Base-by-base conservation (phyloP, 2,329 filamentous ascomycete species). In the Cladophialophora psammophila region DNA sequence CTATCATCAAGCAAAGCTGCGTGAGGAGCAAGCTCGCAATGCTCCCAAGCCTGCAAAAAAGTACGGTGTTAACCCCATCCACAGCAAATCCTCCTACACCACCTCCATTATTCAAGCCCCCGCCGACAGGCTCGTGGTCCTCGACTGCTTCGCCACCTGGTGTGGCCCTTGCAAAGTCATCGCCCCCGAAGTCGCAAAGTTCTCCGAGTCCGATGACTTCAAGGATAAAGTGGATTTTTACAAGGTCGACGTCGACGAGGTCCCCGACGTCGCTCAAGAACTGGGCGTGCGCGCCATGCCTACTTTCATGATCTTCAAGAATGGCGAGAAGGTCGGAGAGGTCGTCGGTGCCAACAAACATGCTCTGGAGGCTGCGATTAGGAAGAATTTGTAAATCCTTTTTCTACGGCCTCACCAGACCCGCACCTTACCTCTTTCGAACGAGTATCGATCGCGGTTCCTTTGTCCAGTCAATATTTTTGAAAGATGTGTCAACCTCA, bases 161-260 rank as follows among this genome's bases (percentile, higher is more conserved):
- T 98, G 94, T 84, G 93, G 93, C 68, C 94, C 94, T 68, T 98
- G 94, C 90, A 97, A 94, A 85, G 86, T 89, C 75, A 95, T 97
- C 75, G 88, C 93, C 18, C 94, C 94, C 67, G 80, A 88, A 69
- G 83, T 97, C 65, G 68, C 62, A 57, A 68, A 70, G 54, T 68
- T 72, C 69, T 85, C 85, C 74, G 85, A 89, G 86, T 90, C 80
- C 77, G 87, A 71, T 75, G 79, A 89, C 52, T 78, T 81, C 66
- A 87, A 86, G 82, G 79, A 86, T 71, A 78, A 83, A 72, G 85
- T 90, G 72, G 84, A 87, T 79, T 97, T 97, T 82, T 88, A 88
- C 86, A 95, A 97, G 87, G 84, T 97, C 77, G 93, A 98, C 79
- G 93, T 97, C 74, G 94, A 97, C 79, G 84, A 93, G 71, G 83